Evolutionary conservation across 2,329 filamentous ascomycete genomes (phyloP), one percentile per base, ranked within the genome.

Genomic region (Ceratocystis harringtonii): DNA sequence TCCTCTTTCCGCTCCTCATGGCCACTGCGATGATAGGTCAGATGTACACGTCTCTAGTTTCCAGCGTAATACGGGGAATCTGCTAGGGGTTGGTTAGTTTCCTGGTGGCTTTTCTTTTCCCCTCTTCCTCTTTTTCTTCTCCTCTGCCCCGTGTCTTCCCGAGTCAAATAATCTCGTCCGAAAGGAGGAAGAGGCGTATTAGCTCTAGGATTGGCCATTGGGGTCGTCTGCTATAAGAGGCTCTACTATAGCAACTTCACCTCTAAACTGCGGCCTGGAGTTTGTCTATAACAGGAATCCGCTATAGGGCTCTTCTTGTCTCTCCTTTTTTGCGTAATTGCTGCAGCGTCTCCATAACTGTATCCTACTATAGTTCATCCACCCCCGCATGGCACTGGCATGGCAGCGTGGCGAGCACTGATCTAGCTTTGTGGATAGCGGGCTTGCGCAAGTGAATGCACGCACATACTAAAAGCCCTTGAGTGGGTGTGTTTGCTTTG

Each of bases 311-410:
- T 52, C n/a, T 19, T 10, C 4, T 10, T 19, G 6, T 48, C 48
- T 52, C 19, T 25, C 48, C 28, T 12, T 36, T n/a, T 19, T 6
- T 19, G 55, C 7, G 6, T 8, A n/a, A 8, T 15, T 32, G 28
- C 17, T 32, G 55, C 55, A 19, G 55, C 28, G n/a, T 32, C 55
- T 15, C 55, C 55, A 30, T 32, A 32, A 58, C 25, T 58, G 12
- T 36, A 32, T 17, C n/a, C 55, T 36, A 30, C 25, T 58, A 58
- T 58, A 58, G 55, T 58, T 58, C 55, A 58, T 58, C 55, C 55
- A 19, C 25, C 55, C 55, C 55, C 55, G 25, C 28, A 58, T 32
- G 55, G 15, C 55, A 58, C 28, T 32, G 25, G 55, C 28, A 32
- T 58, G 55, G 55, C 36, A 12, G 17, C 12, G 36, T 10, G 28